Conservation (phyloP, 768 basidiomycete species). For the Lactarius sp. region DNA sequence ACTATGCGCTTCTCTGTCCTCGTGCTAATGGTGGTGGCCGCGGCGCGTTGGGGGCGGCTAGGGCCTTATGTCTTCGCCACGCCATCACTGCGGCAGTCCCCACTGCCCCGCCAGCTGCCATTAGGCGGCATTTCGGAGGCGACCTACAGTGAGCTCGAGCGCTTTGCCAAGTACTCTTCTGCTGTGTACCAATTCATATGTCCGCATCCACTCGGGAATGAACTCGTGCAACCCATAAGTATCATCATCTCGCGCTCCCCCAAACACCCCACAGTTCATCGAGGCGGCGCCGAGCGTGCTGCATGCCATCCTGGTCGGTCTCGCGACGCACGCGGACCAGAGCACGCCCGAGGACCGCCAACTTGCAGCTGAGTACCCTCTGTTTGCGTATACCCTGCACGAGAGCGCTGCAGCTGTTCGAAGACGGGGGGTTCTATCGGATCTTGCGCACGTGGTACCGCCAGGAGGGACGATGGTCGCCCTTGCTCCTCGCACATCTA, state of each 20-base stretch:
- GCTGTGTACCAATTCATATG: conserved; percentile 45
- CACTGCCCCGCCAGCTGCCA: too few species aligned
- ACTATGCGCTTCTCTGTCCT: conserved; percentile 4
- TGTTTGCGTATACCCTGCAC: conserved; percentile 87
- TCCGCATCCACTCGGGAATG: conserved; percentile 45
- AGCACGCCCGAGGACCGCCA: conserved; percentile 91
- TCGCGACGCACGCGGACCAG: conserved; percentile 72
- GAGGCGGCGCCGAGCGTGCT: conserved; percentile 57
- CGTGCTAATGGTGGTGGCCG: not conserved
- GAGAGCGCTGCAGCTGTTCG: conserved; percentile 64
- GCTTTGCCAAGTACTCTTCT: too few species aligned
- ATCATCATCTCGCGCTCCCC: not conserved
- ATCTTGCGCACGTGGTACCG: conserved; percentile 81
- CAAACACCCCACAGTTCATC: conserved; percentile 76
- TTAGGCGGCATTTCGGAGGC: too few species aligned
- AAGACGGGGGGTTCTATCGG: conserved; percentile 82
- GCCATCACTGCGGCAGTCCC: too few species aligned
- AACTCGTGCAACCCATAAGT: conserved; percentile 39
- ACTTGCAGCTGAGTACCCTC: conserved; percentile 87
- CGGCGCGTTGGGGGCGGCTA: not conserved
- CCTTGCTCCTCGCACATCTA: conserved; percentile 67
- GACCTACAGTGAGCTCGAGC: too few species aligned
- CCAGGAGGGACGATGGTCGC: conserved; percentile 70
- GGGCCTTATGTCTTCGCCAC: not conserved
- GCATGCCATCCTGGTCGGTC: conserved; percentile 69